Evolutionary conservation across 192 early-diverging fungal genomes (phyloP).

Genomic region (Funneliformis geosporum): DNA sequence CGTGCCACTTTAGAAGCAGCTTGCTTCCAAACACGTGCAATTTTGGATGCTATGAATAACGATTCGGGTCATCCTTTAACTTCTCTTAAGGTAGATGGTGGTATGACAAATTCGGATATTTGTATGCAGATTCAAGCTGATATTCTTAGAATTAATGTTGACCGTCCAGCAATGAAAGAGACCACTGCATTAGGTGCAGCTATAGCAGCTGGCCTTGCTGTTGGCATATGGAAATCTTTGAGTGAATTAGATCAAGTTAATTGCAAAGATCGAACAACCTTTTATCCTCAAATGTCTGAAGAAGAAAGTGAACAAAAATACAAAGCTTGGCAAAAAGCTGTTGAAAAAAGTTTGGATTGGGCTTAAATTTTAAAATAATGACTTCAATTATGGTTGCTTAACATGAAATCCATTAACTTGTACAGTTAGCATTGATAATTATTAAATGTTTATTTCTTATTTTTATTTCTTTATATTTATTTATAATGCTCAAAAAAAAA

Average conservation of each 20-base stretch:
- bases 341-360: conserved; percentile 69
- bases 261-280: conserved; percentile 47
- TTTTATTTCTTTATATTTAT: too few species aligned
- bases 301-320: conserved; percentile 65
- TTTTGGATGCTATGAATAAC: conserved; percentile 87
- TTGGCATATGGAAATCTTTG: conserved; percentile 55
- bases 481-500: too few species aligned
- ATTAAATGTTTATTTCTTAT: too few species aligned
- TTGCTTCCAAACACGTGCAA: conserved; percentile 87
- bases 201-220: conserved; percentile 71
- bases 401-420: too few species aligned
- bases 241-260: conserved; percentile 58
- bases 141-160: conserved; percentile 75
- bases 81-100: conserved; percentile 91
- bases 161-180: conserved; percentile 85
- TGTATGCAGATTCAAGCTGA: conserved; percentile 94
- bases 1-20: conserved; percentile 88
- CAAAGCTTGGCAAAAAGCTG: conserved; percentile 73
- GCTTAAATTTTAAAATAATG: conserved; percentile 20
- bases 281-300: conserved; percentile 48
- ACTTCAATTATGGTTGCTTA: too few species aligned
- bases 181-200: conserved; percentile 92
- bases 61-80: conserved; percentile 70
- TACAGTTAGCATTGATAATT: too few species aligned
- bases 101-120: conserved; percentile 85